Evolutionary conservation across 2,329 filamentous ascomycete species (phyloP).

Genomic region (Gyromitra esculenta): DNA sequence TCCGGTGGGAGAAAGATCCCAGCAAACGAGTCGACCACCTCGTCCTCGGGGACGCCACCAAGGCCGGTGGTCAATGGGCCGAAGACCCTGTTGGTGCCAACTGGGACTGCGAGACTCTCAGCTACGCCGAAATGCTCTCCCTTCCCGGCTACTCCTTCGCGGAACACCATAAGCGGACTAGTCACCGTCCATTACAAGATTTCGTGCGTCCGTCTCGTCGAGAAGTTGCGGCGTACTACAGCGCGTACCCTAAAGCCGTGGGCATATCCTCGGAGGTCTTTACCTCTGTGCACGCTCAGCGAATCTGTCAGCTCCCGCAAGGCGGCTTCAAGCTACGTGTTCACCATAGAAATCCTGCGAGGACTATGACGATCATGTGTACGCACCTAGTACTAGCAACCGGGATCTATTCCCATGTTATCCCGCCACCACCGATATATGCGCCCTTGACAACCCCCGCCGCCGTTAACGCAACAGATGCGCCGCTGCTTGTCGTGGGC

Average conservation of each 20-base stretch:
- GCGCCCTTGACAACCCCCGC: slow-evolving; percentile 61
- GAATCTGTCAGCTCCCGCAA: slow-evolving; percentile 62
- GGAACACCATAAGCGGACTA: slow-evolving; percentile 64
- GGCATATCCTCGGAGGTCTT: slow-evolving; percentile 64
- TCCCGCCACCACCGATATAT: slow-evolving; percentile 65
- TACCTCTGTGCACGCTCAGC: slow-evolving; percentile 61
- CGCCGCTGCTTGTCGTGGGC: slow-evolving; percentile 68
- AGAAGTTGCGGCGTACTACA: slow-evolving; percentile 68
- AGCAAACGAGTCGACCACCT: slow-evolving; percentile 66
- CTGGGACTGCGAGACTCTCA: slow-evolving; percentile 68
- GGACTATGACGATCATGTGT: slow-evolving; percentile 66
- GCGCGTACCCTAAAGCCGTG: slow-evolving; percentile 66
- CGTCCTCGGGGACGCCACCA: slow-evolving; percentile 65
- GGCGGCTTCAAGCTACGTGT: slow-evolving; percentile 62
- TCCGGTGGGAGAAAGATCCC: slow-evolving; percentile 67
- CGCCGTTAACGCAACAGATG: slow-evolving; percentile 42
- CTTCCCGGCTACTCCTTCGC: slow-evolving; percentile 69
- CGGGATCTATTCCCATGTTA: slow-evolving; percentile 68
- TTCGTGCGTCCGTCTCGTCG: slow-evolving; percentile 68
- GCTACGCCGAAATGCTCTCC: slow-evolving; percentile 71
- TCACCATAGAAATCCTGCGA: slow-evolving; percentile 6
- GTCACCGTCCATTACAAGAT: slow-evolving; percentile 63
- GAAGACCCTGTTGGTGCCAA: slow-evolving; percentile 66
- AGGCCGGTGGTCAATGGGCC: slow-evolving; percentile 70
- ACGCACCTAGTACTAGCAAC: slow-evolving; percentile 69